These are phyloP conservation scores for Musa acuminata DNA, from an alignment of 176 grass and related monocot genomes.

Conservation along the genomic window DNA sequence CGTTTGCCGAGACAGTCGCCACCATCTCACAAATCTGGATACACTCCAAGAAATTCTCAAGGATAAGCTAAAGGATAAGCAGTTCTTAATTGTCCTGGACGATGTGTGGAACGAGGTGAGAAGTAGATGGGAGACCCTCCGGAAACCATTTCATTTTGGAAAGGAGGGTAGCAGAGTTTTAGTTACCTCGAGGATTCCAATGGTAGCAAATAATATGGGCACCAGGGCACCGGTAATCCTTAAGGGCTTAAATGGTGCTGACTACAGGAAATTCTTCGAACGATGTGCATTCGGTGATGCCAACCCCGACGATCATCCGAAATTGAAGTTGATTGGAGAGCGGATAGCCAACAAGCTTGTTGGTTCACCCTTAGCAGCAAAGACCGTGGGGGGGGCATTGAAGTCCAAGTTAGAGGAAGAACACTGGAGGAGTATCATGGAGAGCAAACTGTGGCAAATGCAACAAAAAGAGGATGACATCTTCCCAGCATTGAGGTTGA, in stretches of 20 bases:
- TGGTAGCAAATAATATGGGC: constrained; percentile 24
- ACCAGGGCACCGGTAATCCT: constrained; percentile 24
- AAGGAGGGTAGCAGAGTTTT: neutral
- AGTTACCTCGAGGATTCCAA: constrained; percentile 29
- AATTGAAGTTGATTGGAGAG: constrained; percentile 36
- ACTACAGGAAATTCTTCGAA: constrained; percentile 43
- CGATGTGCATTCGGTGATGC: constrained; percentile 30
- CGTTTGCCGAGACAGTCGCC: neutral
- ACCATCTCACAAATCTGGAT: constrained; percentile 9
- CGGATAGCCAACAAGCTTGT: constrained; percentile 36
- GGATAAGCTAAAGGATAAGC: constrained; percentile 2
- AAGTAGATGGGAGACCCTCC: constrained; percentile 5
- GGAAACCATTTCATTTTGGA: constrained; percentile 1
- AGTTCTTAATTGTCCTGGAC: constrained; percentile 34
- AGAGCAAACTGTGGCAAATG: constrained; percentile 37
- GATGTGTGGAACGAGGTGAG: constrained; percentile 31
- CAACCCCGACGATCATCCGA: constrained; percentile 22
- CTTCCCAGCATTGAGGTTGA: constrained; percentile 47
- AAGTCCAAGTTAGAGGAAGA: constrained; percentile 29
- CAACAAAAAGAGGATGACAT: constrained; percentile 34
- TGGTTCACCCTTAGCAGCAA: constrained; percentile 52
- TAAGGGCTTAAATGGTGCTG: constrained; percentile 35
- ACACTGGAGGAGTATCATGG: constrained; percentile 39
- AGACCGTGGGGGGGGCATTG: constrained; percentile 40
- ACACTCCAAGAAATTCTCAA: constrained; percentile 11